Evolutionary conservation across 208 protist species (phyloP).

Genomic region (Naegleria lovaniensis): DNA sequence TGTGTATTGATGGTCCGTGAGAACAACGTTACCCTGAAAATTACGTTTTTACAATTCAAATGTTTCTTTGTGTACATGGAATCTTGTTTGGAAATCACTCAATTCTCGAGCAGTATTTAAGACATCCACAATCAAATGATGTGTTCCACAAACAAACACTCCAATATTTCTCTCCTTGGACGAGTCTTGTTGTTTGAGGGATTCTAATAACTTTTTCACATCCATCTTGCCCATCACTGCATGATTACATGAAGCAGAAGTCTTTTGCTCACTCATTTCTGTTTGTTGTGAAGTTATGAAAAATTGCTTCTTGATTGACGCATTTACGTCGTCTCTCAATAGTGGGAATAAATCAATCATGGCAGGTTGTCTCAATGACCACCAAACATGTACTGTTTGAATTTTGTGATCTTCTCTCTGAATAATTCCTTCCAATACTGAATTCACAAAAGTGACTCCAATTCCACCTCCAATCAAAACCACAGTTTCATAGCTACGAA

Average conservation of each 20-base stretch:
- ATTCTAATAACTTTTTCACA: neutral
- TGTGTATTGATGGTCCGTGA: too few relatives aligned
- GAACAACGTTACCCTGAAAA: too few relatives aligned
- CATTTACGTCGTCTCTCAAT: neutral
- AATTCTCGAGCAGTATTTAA: neutral
- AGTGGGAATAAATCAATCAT: neutral
- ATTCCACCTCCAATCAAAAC: neutral
- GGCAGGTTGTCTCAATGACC: neutral
- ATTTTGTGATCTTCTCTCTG: neutral
- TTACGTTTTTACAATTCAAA: conserved; percentile 23
- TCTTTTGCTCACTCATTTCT: neutral
- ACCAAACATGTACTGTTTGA: neutral
- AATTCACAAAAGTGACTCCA: neutral
- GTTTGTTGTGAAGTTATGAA: neutral
- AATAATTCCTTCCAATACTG: neutral
- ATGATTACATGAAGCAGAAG: too few relatives aligned
- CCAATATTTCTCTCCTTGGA: neutral
- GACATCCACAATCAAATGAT: neutral
- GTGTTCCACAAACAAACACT: neutral
- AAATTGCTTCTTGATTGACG: neutral
- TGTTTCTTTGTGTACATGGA: conserved; percentile 1
- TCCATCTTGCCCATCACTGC: neutral
- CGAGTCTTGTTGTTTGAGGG: too few relatives aligned
- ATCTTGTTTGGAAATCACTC: neutral
- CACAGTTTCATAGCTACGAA: neutral